A percentile compares a stretch with the other conserved stretches of the same genome.
Evolutionary conservation across 768 basidiomycete genomes (phyloP).

Genomic region (Punctularia strigosozonata): DNA sequence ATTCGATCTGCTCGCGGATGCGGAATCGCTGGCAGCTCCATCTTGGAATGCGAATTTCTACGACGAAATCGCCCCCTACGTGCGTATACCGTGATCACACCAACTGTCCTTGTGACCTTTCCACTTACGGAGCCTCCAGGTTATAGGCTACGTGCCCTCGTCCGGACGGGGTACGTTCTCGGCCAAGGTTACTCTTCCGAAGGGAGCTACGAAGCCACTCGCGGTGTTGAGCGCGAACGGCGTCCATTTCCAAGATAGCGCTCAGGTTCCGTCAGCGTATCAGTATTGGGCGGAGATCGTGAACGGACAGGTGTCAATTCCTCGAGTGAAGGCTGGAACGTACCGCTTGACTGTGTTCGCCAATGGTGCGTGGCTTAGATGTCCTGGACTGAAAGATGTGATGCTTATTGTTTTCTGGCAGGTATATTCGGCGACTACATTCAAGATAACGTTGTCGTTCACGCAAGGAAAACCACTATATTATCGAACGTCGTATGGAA

Average conservation of each 20-base stretch:
- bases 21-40: conserved; percentile 14
- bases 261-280: conserved; percentile 10
- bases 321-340: conserved; percentile 15
- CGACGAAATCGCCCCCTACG: conserved; percentile 16
- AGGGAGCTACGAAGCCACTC: conserved; percentile 8
- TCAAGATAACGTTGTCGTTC: conserved; percentile 12
- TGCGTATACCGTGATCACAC: background rate
- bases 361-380: conserved; percentile 5
- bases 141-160: conserved; percentile 12
- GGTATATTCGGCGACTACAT: conserved; percentile 18
- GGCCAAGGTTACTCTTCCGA: conserved; percentile 8
- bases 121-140: background rate
- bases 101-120: background rate
- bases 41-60: conserved; percentile 17
- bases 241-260: conserved; percentile 13
- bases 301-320: conserved; percentile 9
- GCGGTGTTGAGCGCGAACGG: conserved; percentile 16
- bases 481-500: conserved; percentile 11
- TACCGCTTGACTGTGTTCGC: conserved; percentile 17
- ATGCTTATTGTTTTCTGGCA: background rate
- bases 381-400: too few species aligned
- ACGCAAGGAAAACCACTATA: conserved; percentile 6
- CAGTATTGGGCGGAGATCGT: conserved; percentile 15
- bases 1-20: conserved; percentile 12
- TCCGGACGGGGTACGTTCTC: conserved; percentile 11